Evolutionary conservation across 495 filamentous ascomycete genomes (phyloP), one percentile per base, ranked within the genome.

Genomic region (Wilcoxina mikolae): DNA sequence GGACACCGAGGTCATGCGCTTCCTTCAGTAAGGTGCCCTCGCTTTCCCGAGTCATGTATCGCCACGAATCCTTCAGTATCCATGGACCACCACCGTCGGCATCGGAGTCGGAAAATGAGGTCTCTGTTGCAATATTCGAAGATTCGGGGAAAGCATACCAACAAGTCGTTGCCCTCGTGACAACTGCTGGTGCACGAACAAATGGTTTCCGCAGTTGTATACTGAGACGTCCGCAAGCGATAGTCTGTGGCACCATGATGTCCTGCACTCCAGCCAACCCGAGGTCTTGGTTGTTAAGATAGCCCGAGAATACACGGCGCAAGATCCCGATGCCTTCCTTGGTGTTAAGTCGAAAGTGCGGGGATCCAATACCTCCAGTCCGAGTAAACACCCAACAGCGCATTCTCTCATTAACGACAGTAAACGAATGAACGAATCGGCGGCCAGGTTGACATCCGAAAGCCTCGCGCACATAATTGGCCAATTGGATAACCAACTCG

Each of bases 1-100:
- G 1, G 1, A 57, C 50, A 0, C 51, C 18, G 2, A 12, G 12
- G 0, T 15, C 23, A 1, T 18, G 31, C 7, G 51, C 50, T 12
- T 54, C 35, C 1, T 20, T 26, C 0, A 57, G 55, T 27, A 57
- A 24, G 33, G 11, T 31, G 2, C 51, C 38, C 24, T 57, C 55
- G 24, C 15, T 57, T 7, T 24, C 27, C 3, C n/a, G 15, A n/a
- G 11, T 20, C 38, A 4, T 20, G 29, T 7, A 54, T 22, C 3
- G 24, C 15, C 17, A 15, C 22, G 38, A 44, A 24, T 26, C 3
- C 27, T 50, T 50, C 10, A 50, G 17, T 7, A 50, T 23, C 11
- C 10, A 15, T 23, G 42, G 22, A 5, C 18, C 18, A 17, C 18
- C 42, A n/a, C n/a, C n/a, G n/a, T n/a, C n/a, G n/a, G n/a, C n/a